phyloP scores from a whole-genome alignment of 371 early-diverging fungal genomes.

The Mortierella sp. region DNA sequence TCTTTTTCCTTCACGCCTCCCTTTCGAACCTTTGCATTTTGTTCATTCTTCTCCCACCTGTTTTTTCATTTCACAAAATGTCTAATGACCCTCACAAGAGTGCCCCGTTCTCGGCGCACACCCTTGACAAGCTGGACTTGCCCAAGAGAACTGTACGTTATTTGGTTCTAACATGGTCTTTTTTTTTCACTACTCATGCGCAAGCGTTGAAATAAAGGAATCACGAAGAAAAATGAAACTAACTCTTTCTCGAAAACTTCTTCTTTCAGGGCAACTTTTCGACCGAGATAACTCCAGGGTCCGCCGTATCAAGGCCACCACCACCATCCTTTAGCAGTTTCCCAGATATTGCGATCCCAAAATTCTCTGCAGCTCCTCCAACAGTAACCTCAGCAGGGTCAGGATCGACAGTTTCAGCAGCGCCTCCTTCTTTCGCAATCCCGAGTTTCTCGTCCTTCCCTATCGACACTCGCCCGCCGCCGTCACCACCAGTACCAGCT shows the following conservation, averaged over 20 bases:
- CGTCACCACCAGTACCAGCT: neutral
- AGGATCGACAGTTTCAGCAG: neutral
- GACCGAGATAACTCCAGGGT: neutral
- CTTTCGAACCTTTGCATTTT: neutral
- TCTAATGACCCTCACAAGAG: slow-evolving; percentile 4
- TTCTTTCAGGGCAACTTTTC: neutral
- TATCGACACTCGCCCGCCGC: neutral
- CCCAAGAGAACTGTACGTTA: neutral
- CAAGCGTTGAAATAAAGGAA: neutral
- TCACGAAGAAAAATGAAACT: neutral
- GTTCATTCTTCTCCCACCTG: neutral
- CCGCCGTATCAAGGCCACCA: neutral
- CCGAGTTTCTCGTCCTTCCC: slow-evolving; percentile 40
- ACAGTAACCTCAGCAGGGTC: neutral
- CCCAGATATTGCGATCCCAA: slow-evolving; percentile 26
- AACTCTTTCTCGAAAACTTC: neutral
- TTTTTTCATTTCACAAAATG: neutral
- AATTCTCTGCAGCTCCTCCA: neutral
- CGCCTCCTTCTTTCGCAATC: neutral
- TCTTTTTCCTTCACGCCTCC: neutral
- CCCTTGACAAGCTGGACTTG: slow-evolving; percentile 6
- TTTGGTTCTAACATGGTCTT: neutral
- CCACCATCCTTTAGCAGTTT: slow-evolving; percentile 51
- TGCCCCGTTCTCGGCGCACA: neutral
- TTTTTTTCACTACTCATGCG: neutral